phyloP scores from a whole-genome alignment of 257 asterid genomes.

The Ocimum tenuiflorum region DNA sequence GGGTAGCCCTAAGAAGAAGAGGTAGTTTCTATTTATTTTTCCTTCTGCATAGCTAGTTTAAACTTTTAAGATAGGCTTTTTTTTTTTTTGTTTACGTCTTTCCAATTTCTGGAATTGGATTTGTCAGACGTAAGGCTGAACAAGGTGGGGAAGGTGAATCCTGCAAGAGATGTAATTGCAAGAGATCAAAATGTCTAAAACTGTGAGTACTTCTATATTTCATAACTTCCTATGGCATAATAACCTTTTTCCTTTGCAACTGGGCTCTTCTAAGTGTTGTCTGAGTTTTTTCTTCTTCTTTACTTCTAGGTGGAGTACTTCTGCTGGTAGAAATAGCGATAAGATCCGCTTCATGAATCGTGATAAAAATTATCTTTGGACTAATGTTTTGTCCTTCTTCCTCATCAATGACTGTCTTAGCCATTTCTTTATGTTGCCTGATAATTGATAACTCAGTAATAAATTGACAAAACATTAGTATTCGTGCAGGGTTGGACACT shows the following conservation, averaged over 20 bases:
- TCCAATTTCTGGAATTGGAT: slow-evolving; percentile 11
- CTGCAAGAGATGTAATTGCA: slow-evolving; percentile 94
- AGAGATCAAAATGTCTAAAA: slow-evolving; percentile 92
- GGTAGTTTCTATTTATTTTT: slow-evolving; percentile 31
- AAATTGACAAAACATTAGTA: too few species aligned
- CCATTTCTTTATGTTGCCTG: too few species aligned
- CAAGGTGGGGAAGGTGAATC: slow-evolving; percentile 50
- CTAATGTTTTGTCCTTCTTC: too few species aligned
- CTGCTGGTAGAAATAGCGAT: too few species aligned
- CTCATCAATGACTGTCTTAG: too few species aligned
- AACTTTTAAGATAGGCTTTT: not conserved
- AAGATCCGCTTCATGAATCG: too few species aligned
- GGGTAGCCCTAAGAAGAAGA: slow-evolving; percentile 86
- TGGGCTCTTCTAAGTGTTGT: too few species aligned
- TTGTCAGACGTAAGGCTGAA: slow-evolving; percentile 59
- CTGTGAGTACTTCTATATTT: slow-evolving; percentile 50
- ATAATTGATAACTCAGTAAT: too few species aligned
- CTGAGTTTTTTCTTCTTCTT: too few species aligned
- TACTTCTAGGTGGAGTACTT: too few species aligned
- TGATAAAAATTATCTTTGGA: too few species aligned
- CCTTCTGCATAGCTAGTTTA: not conserved
- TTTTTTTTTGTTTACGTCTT: not conserved
- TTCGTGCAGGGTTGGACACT: too few species aligned
- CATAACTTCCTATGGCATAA: not conserved
- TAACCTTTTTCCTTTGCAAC: not conserved